Base-by-base conservation (phyloP, 1,284 basidiomycete species). In the Leccinum pallidistipes region DNA sequence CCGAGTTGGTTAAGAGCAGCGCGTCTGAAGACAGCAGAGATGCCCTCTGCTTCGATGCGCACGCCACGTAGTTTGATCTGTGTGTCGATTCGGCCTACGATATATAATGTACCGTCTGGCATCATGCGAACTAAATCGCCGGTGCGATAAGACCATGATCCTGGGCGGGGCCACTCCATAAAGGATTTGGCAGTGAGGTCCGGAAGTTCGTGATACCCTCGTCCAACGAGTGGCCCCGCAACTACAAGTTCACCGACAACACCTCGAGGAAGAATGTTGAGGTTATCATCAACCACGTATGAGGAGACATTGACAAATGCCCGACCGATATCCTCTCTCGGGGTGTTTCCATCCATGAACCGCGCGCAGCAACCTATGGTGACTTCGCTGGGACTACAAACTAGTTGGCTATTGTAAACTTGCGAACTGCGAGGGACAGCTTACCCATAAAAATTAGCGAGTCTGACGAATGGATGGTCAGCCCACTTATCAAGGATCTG, bases 1-100 rank as follows among this genome's bases (percentile, higher is more conserved):
- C 64, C 66, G 3, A 76, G 65, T 49, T 72, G 66, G 6, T 50
- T 53, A 32, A 49, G 60, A 61, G 71, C 72, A 11, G 78, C 74
- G 36, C 73, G 76, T 55, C 79, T 77, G 43, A 84, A 69, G 53
- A 83, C 78, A 38, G 81, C 75, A 10, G 81, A 83, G 27, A 84
- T 78, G 6, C 82, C 82, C 65, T 83, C 83, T 1, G 78, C 78
- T 66, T 85, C 83, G 31, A 84, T 83, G 11, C 83, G 78, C 32
- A 84, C 82, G 29, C 83, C 83, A 45, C 81, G 77, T 40, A 84
- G 71, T 70, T 85, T 85, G 68, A 84, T 80, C 64, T 85, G 84
- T 16, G 79, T 80, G 64, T 85, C 84, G 50, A 83, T 81, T 24
- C 83, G 78, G n/a, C 83, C 84, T 31, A 83, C 71, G 57, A 85